phyloP scores from a whole-genome alignment of 768 basidiomycete genomes.

The Lactifluus piperatus region DNA sequence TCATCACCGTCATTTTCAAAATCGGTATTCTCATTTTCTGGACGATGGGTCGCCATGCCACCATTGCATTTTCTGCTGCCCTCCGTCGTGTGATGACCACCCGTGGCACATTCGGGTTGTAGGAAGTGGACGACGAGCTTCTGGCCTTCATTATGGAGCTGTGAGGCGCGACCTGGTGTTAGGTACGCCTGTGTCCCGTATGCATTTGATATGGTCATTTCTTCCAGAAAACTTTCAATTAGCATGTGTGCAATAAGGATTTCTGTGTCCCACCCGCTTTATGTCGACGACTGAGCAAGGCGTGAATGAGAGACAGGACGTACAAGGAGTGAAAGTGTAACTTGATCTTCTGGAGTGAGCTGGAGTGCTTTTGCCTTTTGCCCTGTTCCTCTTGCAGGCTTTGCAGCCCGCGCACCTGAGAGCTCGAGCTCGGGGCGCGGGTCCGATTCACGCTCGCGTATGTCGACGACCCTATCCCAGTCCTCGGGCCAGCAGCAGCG shows the following conservation, averaged over 20 bases:
- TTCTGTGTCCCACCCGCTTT: slow-evolving; percentile 44
- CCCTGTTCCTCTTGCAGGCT: slow-evolving; percentile 54
- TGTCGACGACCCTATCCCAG: slow-evolving; percentile 40
- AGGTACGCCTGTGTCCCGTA: slow-evolving; percentile 55
- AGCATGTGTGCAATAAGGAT: slow-evolving; percentile 61
- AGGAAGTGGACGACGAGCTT: background rate
- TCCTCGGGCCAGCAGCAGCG: slow-evolving; percentile 10
- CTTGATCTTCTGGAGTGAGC: slow-evolving; percentile 28
- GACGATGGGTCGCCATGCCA: too few relatives aligned
- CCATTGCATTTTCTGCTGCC: slow-evolving; percentile 5
- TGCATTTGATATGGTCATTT: slow-evolving; percentile 44
- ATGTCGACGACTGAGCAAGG: background rate
- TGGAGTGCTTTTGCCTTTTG: slow-evolving; percentile 43
- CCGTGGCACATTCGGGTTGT: background rate
- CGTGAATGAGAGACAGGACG: background rate
- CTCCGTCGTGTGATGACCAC: background rate
- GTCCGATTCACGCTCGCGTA: slow-evolving; percentile 55
- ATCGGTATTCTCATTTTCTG: background rate
- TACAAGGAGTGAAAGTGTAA: background rate
- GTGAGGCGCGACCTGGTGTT: slow-evolving; percentile 30
- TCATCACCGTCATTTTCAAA: background rate
- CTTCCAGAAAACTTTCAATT: slow-evolving; percentile 51
- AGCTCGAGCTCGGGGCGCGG: slow-evolving; percentile 34
- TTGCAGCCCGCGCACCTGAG: slow-evolving; percentile 56
- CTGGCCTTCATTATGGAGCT: background rate